phyloP scores from a whole-genome alignment of 202 grass and related monocot species.

The Brachypodium distachyon region DNA sequence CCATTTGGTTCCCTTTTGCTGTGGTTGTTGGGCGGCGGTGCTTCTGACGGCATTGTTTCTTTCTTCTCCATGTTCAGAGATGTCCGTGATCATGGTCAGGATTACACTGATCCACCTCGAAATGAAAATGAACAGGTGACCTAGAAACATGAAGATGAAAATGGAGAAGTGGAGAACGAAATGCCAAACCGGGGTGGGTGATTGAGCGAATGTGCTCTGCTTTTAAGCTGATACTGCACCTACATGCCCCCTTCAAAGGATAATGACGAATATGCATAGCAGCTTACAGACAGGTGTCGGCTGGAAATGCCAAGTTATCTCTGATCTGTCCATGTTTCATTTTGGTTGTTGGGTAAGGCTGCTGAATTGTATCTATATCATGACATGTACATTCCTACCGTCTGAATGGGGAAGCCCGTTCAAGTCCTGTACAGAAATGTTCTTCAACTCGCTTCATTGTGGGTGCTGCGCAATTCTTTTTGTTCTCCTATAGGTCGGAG shows the following conservation, averaged over 20 bases:
- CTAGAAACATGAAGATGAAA: slow-evolving; percentile 16
- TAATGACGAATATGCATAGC: slow-evolving; percentile 48
- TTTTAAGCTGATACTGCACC: not conserved
- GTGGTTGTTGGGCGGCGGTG: slow-evolving; percentile 70
- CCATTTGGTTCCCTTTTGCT: slow-evolving; percentile 70
- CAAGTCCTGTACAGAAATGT: slow-evolving; percentile 32
- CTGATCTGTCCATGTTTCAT: slow-evolving; percentile 1
- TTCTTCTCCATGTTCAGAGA: slow-evolving; percentile 96
- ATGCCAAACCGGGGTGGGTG: not conserved
- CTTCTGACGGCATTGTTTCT: slow-evolving; percentile 87
- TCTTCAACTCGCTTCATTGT: slow-evolving; percentile 16
- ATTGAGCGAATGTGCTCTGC: not conserved
- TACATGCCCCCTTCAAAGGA: slow-evolving; percentile 9
- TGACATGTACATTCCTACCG: slow-evolving; percentile 34
- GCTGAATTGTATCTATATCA: slow-evolving; percentile 29
- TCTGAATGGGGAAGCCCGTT: slow-evolving; percentile 22
- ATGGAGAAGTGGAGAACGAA: not conserved
- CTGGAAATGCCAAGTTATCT: slow-evolving; percentile 21
- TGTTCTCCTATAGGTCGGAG: slow-evolving; percentile 5
- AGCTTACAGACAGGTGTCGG: slow-evolving; percentile 11
- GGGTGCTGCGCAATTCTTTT: slow-evolving; percentile 21
- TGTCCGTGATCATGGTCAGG: slow-evolving; percentile 61
- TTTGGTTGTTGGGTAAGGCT: slow-evolving; percentile 19
- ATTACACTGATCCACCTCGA: slow-evolving; percentile 33
- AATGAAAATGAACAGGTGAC: slow-evolving; percentile 69